phyloP scores from a whole-genome alignment of 306 rosid species.

The Benincasa hispida region DNA sequence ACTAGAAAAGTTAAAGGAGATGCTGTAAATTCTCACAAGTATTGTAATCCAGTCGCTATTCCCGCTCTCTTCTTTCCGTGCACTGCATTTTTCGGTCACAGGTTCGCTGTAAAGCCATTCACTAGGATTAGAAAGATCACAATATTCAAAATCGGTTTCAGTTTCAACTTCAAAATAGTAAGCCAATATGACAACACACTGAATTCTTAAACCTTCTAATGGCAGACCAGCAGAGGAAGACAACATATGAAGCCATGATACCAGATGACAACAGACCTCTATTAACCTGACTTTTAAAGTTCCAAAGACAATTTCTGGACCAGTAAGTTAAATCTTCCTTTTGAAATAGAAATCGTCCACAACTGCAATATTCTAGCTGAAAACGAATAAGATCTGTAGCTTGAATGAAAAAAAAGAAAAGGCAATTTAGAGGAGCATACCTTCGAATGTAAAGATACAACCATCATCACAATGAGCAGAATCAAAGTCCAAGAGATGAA shows the following conservation, averaged over 20 bases:
- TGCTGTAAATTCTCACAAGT: slow-evolving; percentile 36
- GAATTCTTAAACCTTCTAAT: slow-evolving; percentile 45
- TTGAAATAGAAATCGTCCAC: not conserved
- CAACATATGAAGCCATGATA: slow-evolving; percentile 76
- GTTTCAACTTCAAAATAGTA: not conserved
- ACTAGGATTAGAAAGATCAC: not conserved
- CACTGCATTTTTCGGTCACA: slow-evolving; percentile 36
- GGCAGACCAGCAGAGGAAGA: slow-evolving; percentile 85
- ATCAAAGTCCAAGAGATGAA: slow-evolving; percentile 78
- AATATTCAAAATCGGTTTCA: not conserved
- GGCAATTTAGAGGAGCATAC: slow-evolving; percentile 16
- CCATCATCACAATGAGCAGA: slow-evolving; percentile 60
- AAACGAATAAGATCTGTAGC: not conserved
- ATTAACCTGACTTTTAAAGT: slow-evolving; percentile 50
- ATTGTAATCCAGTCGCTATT: slow-evolving; percentile 49
- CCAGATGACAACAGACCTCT: slow-evolving; percentile 83
- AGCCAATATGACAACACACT: not conserved
- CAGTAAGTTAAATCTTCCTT: not conserved
- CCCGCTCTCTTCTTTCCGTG: slow-evolving; percentile 21
- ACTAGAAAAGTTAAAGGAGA: not conserved
- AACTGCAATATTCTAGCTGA: not conserved
- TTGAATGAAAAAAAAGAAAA: too few species aligned
- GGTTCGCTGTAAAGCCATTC: slow-evolving; percentile 57
- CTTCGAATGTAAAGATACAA: slow-evolving; percentile 64
- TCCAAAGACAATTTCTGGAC: not conserved